phyloP scores from a whole-genome alignment of 805 yeast species.

The Hanseniaspora lindneri region DNA sequence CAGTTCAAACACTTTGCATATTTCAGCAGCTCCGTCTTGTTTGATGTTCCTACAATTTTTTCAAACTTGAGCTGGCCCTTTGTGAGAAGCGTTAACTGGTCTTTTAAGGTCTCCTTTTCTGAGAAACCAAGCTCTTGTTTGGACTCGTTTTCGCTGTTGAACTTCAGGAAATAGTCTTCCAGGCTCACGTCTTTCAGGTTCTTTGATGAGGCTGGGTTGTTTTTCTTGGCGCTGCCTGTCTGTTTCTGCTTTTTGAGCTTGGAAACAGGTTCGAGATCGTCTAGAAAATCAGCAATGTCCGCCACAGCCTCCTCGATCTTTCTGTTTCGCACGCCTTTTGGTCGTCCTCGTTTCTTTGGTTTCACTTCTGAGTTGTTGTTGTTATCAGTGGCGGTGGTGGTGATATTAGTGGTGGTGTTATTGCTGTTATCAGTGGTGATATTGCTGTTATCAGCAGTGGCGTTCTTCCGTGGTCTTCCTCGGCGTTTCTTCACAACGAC shows the following conservation, averaged over 20 bases:
- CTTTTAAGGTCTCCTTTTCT: conserved; percentile 1
- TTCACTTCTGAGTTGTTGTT: no score
- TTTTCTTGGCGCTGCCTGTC: not conserved
- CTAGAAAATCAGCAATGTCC: conserved; percentile 17
- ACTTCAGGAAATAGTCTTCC: not conserved
- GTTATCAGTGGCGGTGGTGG: no score
- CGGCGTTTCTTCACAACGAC: conserved; percentile 17
- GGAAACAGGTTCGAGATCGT: not conserved
- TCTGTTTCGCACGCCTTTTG: conserved; percentile 17
- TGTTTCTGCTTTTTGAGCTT: conserved; percentile 7
- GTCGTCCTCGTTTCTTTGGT: conserved; percentile 14
- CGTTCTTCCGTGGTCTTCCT: conserved; percentile 21
- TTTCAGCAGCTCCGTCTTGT: conserved; percentile 33
- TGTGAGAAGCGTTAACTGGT: not conserved
- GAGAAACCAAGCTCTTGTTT: conserved; percentile 2
- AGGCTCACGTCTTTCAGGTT: not conserved
- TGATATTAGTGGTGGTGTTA: no score
- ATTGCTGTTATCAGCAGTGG: not conserved
- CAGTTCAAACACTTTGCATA: conserved; percentile 29
- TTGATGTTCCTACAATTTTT: conserved; percentile 38
- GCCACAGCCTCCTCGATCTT: conserved; percentile 12
- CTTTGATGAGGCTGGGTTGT: conserved; percentile 7
- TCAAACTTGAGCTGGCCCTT: conserved; percentile 27
- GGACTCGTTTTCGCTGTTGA: conserved; percentile 4
- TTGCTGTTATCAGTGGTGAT: no score